Evolutionary conservation across 306 rosid genomes (phyloP), one percentile per base, ranked within the genome.

Genomic region (Vachellia collinsii): DNA sequence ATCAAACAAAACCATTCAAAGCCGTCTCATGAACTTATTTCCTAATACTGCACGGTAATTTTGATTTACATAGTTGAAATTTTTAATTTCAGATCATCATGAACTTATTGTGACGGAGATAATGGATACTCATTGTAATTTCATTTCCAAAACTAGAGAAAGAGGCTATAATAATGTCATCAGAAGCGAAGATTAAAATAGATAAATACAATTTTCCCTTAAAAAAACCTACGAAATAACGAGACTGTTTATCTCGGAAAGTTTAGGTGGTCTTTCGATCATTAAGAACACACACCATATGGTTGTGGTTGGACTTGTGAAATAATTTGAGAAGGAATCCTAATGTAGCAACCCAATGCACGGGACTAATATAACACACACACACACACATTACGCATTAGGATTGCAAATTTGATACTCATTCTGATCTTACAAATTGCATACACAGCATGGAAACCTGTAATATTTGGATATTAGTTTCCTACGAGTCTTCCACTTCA

Each of bases 401-500:
- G 2, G 0, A 23, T 6, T 6, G 42, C 38, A 67, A 19, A 25
- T 17, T 13, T 64, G 17, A 75, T 69, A 8, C 5, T 43, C 12
- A 23, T 41, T 10, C 25, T 50, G 14, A 72, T 63, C 47, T 66
- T 22, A 44, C 8, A 56, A 54, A 20, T 14, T 74, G 68, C n/a
- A 68, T 17, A 41, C 69, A 79, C 22, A 29, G 5, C 4, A 25
- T 17, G 75, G 44, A 63, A 13, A 58, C 50, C 34, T 56, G 63
- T 37, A 64, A 80, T 79, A 36, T 59, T 68, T 61, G 58, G 46
- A 62, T 25, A 65, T 10, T 50, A 70, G 50, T 47, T 38, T 73
- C 47, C 58, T 73, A 8, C 47, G 67, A 5, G 64, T 48, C 25
- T 22, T 34, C 36, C 81, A 23, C 77, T 80, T 88, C 84, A 93